Evolutionary conservation across 2,329 filamentous ascomycete genomes (phyloP), one percentile per base, ranked within the genome.

Genomic region (Penicillium corylophilum): DNA sequence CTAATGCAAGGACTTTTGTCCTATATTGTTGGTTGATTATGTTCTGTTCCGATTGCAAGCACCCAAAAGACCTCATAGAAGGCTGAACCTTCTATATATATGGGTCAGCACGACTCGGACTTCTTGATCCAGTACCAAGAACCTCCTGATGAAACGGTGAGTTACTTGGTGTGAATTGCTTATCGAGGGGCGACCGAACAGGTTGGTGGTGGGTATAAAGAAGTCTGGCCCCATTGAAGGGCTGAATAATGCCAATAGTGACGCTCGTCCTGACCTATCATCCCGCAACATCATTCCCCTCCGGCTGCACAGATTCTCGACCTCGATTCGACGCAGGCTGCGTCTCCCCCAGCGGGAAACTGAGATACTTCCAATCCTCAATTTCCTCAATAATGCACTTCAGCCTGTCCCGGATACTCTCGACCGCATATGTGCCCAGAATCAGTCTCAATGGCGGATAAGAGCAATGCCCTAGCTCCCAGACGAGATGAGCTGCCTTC

Each of bases 401-500:
- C 65, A 97, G 74, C 18, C 93, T 81, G 74, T 99, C 94, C 15
- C 94, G 80, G 45, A 97, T 95, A 70, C 92, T 96, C 71, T 99
- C 93, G 33, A 97, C 93, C 1, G 94, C 93, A 74, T 95, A 97
- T 59, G 86, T 95, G 0, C 94, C 94, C 22, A 97, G 73, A n/a
- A 96, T 76, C 52, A 99, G 74, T 29, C 94, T 78, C 57, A 97
- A 71, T 0, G 94, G 94, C 44, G 94, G 94, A 68, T 91, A 96
- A n/a, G 85, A 87, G 74, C 93, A 97, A 76, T 97, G 94, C 0
- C 87, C 94, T 39, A 97, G 75, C 76, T 96, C 86, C 94, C 94
- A 97, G 6, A 96, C 87, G 50, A 97, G 76, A 76, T 97, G 91
- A 2, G 91, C 91, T 54, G 91, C 93, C 73, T 95, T 96, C 48